Evolutionary conservation across 345 rosid genomes (phyloP).

Genomic region (Angophora floribunda): DNA sequence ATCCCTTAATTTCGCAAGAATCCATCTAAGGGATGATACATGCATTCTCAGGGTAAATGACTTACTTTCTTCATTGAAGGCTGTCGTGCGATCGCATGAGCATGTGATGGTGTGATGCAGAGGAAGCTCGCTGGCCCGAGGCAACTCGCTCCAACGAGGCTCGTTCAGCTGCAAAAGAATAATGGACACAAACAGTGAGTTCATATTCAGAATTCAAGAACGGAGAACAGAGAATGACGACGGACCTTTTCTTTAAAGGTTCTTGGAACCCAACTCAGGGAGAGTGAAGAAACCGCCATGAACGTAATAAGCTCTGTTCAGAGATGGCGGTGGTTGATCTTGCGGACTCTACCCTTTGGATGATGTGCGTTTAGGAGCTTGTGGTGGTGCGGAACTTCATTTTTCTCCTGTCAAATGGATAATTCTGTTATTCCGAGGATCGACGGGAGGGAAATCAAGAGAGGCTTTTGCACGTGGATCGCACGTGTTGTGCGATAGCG

Average conservation of each 20-base stretch:
- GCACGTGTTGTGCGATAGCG: neutral
- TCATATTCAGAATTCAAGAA: neutral
- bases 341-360: neutral
- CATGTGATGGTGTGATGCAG: neutral
- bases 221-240: neutral
- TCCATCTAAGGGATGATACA: neutral
- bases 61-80: neutral
- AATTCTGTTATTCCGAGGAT: neutral
- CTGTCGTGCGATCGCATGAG: neutral
- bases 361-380: neutral
- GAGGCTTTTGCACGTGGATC: neutral
- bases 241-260: neutral
- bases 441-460: neutral
- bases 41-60: neutral
- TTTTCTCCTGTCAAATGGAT: neutral
- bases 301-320: neutral
- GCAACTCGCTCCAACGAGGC: neutral
- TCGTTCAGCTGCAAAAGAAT: neutral
- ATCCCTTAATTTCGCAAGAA: neutral
- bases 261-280: neutral
- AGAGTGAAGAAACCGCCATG: neutral
- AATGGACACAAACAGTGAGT: neutral
- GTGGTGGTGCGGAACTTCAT: neutral
- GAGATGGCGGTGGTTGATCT: neutral
- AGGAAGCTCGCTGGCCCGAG: neutral